phyloP scores from a whole-genome alignment of 2,329 filamentous ascomycete species.

The Aspergillus persii region DNA sequence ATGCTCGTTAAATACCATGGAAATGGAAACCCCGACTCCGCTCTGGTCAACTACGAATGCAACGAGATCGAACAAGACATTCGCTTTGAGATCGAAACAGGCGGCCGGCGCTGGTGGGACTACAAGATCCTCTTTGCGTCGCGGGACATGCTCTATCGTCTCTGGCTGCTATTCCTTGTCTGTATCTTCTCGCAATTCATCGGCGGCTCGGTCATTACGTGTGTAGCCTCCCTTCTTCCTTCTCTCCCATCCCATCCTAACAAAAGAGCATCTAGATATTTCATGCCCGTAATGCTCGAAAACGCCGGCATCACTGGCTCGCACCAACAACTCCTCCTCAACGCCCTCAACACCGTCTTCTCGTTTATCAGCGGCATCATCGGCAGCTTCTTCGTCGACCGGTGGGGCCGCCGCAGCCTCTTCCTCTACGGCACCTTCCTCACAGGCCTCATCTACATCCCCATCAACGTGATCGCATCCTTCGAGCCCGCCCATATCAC shows the following conservation, averaged over 20 bases:
- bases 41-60: slow-evolving; percentile 23
- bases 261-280: neutral
- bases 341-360: slow-evolving; percentile 8
- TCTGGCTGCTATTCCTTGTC: slow-evolving; percentile 8
- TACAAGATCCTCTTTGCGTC: slow-evolving; percentile 4
- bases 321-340: slow-evolving; percentile 7
- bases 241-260: neutral
- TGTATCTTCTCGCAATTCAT: slow-evolving; percentile 10
- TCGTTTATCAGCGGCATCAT: slow-evolving; percentile 6
- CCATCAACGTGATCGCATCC: slow-evolving; percentile 8
- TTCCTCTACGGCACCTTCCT: slow-evolving; percentile 11
- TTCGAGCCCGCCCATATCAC: neutral
- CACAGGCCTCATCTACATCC: slow-evolving; percentile 9
- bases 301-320: slow-evolving; percentile 6
- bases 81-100: slow-evolving; percentile 5
- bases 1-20: slow-evolving; percentile 61
- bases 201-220: slow-evolving; percentile 9
- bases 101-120: slow-evolving; percentile 10
- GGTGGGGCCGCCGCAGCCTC: slow-evolving; percentile 8
- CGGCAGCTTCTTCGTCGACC: slow-evolving; percentile 9
- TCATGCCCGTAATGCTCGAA: slow-evolving; percentile 10
- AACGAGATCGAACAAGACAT: slow-evolving; percentile 20
- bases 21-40: slow-evolving; percentile 39
- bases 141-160: slow-evolving; percentile 7
- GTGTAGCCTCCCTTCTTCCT: neutral